Evolutionary conservation across 2,329 filamentous ascomycete species (phyloP).

Genomic region (Colletotrichum melonis): DNA sequence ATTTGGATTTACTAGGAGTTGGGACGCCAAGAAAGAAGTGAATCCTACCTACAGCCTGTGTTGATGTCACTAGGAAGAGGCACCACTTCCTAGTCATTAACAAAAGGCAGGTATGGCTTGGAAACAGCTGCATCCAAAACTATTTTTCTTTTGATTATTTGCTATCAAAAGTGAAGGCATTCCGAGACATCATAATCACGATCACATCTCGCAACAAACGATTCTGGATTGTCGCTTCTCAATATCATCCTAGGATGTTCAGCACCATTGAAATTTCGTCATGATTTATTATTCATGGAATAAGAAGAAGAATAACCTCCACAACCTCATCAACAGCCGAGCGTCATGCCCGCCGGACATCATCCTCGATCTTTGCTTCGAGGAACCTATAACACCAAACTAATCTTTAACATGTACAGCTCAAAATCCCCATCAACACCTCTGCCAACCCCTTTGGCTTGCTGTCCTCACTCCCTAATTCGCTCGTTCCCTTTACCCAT

Average conservation of each 20-base stretch:
- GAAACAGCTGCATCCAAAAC: not conserved
- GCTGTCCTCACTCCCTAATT: not conserved
- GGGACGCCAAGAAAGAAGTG: too few relatives aligned
- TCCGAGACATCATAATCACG: not conserved
- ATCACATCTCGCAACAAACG: not conserved
- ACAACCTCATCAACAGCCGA: not conserved
- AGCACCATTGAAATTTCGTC: not conserved
- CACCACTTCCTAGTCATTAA: too few relatives aligned
- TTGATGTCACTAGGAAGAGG: too few relatives aligned
- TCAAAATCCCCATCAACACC: not conserved
- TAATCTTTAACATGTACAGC: not conserved
- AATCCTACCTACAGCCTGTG: too few relatives aligned
- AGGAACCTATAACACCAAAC: constrained; percentile 2
- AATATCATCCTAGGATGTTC: not conserved
- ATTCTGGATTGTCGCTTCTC: too few relatives aligned
- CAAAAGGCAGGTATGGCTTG: too few relatives aligned
- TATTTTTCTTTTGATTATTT: not conserved
- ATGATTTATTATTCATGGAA: constrained; percentile 11
- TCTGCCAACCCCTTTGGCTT: not conserved
- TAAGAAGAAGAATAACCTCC: not conserved
- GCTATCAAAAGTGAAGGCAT: not conserved
- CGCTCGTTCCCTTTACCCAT: not conserved
- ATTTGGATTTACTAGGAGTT: too few relatives aligned
- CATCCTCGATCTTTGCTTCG: constrained; percentile 12
- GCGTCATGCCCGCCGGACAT: constrained; percentile 7